Conservation (phyloP, 108 stramenopile genomes). For the Seminavis robusta region DNA sequence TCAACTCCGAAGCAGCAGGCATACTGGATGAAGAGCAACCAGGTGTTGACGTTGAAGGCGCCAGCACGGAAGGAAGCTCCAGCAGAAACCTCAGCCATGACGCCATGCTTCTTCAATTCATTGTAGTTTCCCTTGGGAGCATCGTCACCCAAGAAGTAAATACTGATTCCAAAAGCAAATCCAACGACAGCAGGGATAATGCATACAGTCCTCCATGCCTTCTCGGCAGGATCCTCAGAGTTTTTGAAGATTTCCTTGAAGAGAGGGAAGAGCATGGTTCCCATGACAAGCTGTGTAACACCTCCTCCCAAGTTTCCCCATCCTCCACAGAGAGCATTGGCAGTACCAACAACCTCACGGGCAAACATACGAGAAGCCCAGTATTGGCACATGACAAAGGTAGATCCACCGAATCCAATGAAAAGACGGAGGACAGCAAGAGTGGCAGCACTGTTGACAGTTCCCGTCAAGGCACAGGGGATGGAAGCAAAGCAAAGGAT, state of each 20-base stretch:
- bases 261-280: slow-evolving; percentile 39
- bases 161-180: slow-evolving; percentile 24
- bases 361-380: slow-evolving; percentile 75
- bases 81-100: slow-evolving; percentile 43
- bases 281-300: slow-evolving; percentile 52
- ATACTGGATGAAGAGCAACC: slow-evolving; percentile 71
- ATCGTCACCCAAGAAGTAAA: slow-evolving; percentile 54
- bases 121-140: slow-evolving; percentile 66
- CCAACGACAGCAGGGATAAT: slow-evolving; percentile 61
- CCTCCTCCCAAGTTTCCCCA: slow-evolving; percentile 83
- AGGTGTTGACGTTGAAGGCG: slow-evolving; percentile 55
- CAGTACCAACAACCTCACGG: slow-evolving; percentile 58
- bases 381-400: slow-evolving; percentile 73
- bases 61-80: slow-evolving; percentile 38
- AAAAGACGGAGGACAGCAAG: slow-evolving; percentile 63
- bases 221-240: slow-evolving; percentile 29
- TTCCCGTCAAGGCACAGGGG: slow-evolving; percentile 63
- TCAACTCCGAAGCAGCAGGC: slow-evolving; percentile 80
- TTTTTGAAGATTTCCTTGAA: slow-evolving; percentile 38
- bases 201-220: slow-evolving; percentile 65
- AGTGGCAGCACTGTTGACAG: slow-evolving; percentile 43
- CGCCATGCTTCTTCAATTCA: slow-evolving; percentile 48
- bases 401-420: slow-evolving; percentile 59
- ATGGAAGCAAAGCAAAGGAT: slow-evolving; percentile 58
- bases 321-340: slow-evolving; percentile 70